phyloP scores from a whole-genome alignment of 192 early-diverging fungal genomes.

The Umbelopsis ramanniana region DNA sequence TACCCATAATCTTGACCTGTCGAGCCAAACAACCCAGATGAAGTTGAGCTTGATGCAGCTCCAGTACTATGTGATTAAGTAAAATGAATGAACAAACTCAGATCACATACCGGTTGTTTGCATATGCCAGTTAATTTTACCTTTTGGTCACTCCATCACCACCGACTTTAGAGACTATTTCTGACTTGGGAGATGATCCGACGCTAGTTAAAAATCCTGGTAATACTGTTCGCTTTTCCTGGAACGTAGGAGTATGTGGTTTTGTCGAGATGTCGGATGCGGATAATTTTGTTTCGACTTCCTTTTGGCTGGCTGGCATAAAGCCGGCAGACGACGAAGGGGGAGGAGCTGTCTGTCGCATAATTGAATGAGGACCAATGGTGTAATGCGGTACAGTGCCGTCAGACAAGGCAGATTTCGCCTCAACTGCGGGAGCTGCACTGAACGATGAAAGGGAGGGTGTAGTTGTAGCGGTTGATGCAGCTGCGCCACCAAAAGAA shows the following conservation, averaged over 20 bases:
- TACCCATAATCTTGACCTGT: slow-evolving; percentile 19
- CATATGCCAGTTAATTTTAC: not conserved
- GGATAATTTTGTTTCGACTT: not conserved
- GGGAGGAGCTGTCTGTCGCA: slow-evolving; percentile 23
- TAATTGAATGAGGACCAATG: slow-evolving; percentile 13
- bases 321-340: not conserved
- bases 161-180: not conserved
- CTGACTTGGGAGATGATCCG: not conserved
- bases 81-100: not conserved
- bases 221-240: slow-evolving; percentile 8
- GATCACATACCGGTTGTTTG: not conserved
- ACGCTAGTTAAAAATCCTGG: slow-evolving; percentile 11
- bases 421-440: not conserved
- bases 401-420: not conserved
- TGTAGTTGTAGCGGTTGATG: not conserved
- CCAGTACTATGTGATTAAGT: not conserved
- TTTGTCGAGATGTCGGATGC: not conserved
- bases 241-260: not conserved
- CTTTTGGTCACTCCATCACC: not conserved
- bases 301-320: not conserved
- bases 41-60: not conserved
- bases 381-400: slow-evolving; percentile 11
- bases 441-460: not conserved
- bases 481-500: not conserved
- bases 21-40: not conserved